Evolutionary conservation across 768 basidiomycete species (phyloP).

Genomic region (Mycena olivaceomarginata): DNA sequence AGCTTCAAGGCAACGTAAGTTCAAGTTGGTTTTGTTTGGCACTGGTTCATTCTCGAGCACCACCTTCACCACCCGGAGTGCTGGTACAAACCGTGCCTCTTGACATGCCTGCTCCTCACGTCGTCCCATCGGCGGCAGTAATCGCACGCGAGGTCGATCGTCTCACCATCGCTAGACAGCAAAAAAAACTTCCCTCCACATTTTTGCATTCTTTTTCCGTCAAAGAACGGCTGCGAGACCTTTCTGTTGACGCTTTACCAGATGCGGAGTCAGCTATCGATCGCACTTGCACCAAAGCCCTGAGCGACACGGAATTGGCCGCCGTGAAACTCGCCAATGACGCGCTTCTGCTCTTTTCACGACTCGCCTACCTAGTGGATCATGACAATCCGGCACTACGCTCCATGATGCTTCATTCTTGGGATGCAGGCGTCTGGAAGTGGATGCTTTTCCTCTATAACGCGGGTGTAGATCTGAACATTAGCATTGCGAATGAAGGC

Average conservation of each 20-base stretch:
- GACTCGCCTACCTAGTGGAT: constrained; percentile 38
- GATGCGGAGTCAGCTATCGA: constrained; percentile 32
- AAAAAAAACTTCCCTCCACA: constrained; percentile 36
- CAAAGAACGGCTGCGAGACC: constrained; percentile 30
- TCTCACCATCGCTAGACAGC: constrained; percentile 4
- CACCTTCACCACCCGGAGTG: no score
- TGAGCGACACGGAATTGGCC: constrained; percentile 2
- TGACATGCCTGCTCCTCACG: constrained; percentile 1
- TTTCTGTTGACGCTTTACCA: constrained; percentile 18
- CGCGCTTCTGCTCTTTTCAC: constrained; percentile 37
- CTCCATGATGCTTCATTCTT: constrained; percentile 34
- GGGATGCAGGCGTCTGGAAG: constrained; percentile 37
- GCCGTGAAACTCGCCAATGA: constrained; percentile 30
- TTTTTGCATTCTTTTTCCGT: constrained; percentile 32
- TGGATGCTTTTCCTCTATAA: constrained; percentile 42
- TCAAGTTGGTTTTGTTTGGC: no score
- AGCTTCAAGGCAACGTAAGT: no score
- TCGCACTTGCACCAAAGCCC: constrained; percentile 13
- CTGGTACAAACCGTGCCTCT: no score
- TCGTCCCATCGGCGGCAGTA: constrained; percentile 19
- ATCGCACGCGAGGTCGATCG: constrained; percentile 38
- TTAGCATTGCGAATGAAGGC: constrained; percentile 29
- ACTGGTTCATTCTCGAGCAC: no score
- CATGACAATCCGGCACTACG: constrained; percentile 29
- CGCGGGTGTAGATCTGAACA: constrained; percentile 32